Evolutionary conservation across 306 rosid species (phyloP).

Genomic region (Abrus pulchellus): DNA sequence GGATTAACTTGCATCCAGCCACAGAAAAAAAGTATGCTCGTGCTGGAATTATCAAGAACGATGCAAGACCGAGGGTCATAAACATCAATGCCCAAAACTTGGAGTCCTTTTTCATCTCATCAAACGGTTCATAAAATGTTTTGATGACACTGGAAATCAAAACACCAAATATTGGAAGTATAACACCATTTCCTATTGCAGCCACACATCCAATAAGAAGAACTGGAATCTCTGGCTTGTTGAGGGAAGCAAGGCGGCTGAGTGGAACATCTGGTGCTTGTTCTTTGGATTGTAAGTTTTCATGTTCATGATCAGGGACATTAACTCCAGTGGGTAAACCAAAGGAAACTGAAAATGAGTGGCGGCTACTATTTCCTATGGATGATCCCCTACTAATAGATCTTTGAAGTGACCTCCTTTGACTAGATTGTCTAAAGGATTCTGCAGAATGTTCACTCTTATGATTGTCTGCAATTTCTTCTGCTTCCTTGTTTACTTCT

Average conservation of each 20-base stretch:
- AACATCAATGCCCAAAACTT: slow-evolving; percentile 81
- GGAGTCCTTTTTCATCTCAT: slow-evolving; percentile 69
- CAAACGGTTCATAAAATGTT: slow-evolving; percentile 67
- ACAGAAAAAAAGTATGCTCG: slow-evolving; percentile 71
- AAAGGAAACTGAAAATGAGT: slow-evolving; percentile 74
- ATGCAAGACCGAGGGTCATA: slow-evolving; percentile 59
- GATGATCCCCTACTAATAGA: slow-evolving; percentile 85
- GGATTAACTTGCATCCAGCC: slow-evolving; percentile 81
- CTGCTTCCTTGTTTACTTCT: slow-evolving; percentile 63
- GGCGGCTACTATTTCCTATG: slow-evolving; percentile 72
- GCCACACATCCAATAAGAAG: slow-evolving; percentile 70
- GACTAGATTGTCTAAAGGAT: slow-evolving; percentile 71
- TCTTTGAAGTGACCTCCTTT: slow-evolving; percentile 60
- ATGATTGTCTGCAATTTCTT: slow-evolving; percentile 49
- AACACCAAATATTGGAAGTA: slow-evolving; percentile 73
- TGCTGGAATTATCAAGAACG: slow-evolving; percentile 61
- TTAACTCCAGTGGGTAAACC: slow-evolving; percentile 75
- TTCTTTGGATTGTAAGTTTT: slow-evolving; percentile 48
- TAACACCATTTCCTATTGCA: slow-evolving; percentile 65
- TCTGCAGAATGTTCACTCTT: slow-evolving; percentile 57
- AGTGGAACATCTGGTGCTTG: slow-evolving; percentile 60
- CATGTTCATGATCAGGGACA: slow-evolving; percentile 53
- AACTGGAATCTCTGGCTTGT: slow-evolving; percentile 91
- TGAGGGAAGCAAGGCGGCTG: slow-evolving; percentile 78
- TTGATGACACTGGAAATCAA: slow-evolving; percentile 71